Evolutionary conservation across 2,329 filamentous ascomycete species (phyloP), one percentile per base, ranked within the genome.

Genomic region (Monosporascus sp.): DNA sequence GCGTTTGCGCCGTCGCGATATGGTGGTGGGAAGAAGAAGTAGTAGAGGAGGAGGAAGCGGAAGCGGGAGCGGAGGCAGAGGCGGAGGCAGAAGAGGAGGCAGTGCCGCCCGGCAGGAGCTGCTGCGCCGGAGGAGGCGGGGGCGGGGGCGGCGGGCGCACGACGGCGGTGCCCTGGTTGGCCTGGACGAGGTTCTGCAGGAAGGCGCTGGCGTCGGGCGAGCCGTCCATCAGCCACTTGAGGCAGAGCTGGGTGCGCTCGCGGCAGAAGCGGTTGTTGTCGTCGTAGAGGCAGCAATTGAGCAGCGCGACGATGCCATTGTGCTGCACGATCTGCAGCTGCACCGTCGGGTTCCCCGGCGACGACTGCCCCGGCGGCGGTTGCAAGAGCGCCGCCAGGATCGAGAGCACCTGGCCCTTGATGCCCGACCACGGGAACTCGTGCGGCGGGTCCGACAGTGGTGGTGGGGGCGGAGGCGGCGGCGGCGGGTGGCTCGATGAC

Each of bases 211-310:
- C 89, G 53, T 86, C 86, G 35, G 86, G 81, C 55, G 86, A 90
- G 14, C 87, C 87, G 61, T 89, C 87, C 72, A 89, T 81, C 6
- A 89, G 76, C 80, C 85, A 95, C 67, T 93, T 92, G n/a, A 95
- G 78, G 60, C 89, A 92, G 67, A 96, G 86, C 49, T 92, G 90
- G 3, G 91, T 89, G 59, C 92, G 89, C 70, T 97, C 93, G 64
- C 93, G 90, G 58, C 96, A 92, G 67, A 93, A 97, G 0, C 91
- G 91, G 65, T 97, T 97, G 72, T 96, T 85, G 61, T 93, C 91
- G 66, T 97, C 93, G 67, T 94, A 94, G 35, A 86, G 82, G 63
- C 91, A 97, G 71, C 91, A 96, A 65, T 91, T 91, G 17, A 97
- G 81, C 20, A 97, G 80, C 0, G 89, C 86, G 60, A 96, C 89